Evolutionary conservation across 371 early-diverging fungal genomes (phyloP).

Genomic region (Lichtheimia ornata): DNA sequence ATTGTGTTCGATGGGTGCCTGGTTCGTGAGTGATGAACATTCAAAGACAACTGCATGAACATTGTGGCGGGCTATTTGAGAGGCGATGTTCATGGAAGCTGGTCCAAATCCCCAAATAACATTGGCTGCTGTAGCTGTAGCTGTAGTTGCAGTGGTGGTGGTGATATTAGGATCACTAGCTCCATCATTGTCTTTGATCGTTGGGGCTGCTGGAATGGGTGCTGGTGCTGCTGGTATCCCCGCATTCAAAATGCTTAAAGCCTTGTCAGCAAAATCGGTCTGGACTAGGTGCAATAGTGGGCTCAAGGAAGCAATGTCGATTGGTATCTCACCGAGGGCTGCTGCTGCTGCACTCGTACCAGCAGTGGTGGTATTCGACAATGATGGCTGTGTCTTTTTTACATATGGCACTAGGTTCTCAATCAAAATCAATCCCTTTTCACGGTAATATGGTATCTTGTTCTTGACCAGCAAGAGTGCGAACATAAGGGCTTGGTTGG

Average conservation of each 20-base stretch:
- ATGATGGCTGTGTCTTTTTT: constrained; percentile 24
- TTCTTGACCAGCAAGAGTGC: constrained; percentile 68
- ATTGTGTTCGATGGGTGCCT: constrained; percentile 43
- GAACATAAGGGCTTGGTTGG: constrained; percentile 64
- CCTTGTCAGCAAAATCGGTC: constrained; percentile 67
- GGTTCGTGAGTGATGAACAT: constrained; percentile 47
- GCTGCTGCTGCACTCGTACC: background rate
- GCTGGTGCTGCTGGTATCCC: constrained; percentile 46
- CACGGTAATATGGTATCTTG: constrained; percentile 59
- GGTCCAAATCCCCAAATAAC: constrained; percentile 37
- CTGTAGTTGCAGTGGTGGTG: constrained; percentile 5
- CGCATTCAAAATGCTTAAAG: constrained; percentile 70
- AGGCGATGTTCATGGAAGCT: constrained; percentile 24
- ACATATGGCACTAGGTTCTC: constrained; percentile 67
- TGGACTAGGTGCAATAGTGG: constrained; percentile 62
- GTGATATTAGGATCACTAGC: constrained; percentile 4
- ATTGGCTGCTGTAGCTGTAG: constrained; percentile 21
- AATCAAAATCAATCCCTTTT: constrained; percentile 64
- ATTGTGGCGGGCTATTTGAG: constrained; percentile 46
- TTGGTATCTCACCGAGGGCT: constrained; percentile 2
- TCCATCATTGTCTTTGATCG: constrained; percentile 6
- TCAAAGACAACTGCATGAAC: constrained; percentile 56
- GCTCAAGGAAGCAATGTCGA: constrained; percentile 51
- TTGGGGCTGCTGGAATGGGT: constrained; percentile 4
- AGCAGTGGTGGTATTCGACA: constrained; percentile 1